phyloP scores from a whole-genome alignment of 78 protist species.

The Dictyostelium purpureum region DNA sequence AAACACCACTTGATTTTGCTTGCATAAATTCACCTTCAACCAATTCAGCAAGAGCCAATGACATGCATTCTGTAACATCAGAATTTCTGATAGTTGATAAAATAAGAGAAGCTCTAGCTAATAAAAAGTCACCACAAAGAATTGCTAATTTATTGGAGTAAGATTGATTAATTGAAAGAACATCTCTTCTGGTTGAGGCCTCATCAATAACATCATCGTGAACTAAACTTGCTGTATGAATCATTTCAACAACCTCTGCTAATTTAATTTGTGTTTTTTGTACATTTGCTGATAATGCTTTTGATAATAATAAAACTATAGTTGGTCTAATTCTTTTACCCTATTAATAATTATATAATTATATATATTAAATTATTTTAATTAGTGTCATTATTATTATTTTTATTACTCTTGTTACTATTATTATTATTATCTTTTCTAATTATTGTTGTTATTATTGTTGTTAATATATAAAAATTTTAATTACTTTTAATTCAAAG shows the following conservation, averaged over 20 bases:
- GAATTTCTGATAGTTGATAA: slow-evolving; percentile 71
- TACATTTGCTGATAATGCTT: neutral
- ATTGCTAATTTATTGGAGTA: slow-evolving; percentile 43
- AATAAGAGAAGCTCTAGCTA: slow-evolving; percentile 62
- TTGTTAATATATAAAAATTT: too few relatives aligned
- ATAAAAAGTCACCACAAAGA: slow-evolving; percentile 53
- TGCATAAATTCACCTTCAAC: slow-evolving; percentile 95
- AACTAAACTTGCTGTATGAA: slow-evolving; percentile 94
- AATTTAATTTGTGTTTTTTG: slow-evolving; percentile 14
- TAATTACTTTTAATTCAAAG: slow-evolving; percentile 23
- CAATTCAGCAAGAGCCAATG: slow-evolving; percentile 83
- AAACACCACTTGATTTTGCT: slow-evolving; percentile 30
- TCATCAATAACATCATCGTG: slow-evolving; percentile 94
- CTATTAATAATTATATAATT: neutral
- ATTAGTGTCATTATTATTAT: neutral
- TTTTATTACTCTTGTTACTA: neutral
- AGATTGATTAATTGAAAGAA: slow-evolving; percentile 4
- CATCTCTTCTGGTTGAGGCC: slow-evolving; percentile 54
- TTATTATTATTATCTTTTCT: too few relatives aligned
- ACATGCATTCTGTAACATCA: slow-evolving; percentile 59
- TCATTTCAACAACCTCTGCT: slow-evolving; percentile 94
- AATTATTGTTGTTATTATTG: neutral
- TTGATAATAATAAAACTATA: slow-evolving; percentile 16
- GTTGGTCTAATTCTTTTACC: slow-evolving; percentile 66
- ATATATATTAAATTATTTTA: neutral